These are phyloP conservation scores for Melaleuca alternifolia DNA, from an alignment of 345 rosid species.

Conservation along the genomic window DNA sequence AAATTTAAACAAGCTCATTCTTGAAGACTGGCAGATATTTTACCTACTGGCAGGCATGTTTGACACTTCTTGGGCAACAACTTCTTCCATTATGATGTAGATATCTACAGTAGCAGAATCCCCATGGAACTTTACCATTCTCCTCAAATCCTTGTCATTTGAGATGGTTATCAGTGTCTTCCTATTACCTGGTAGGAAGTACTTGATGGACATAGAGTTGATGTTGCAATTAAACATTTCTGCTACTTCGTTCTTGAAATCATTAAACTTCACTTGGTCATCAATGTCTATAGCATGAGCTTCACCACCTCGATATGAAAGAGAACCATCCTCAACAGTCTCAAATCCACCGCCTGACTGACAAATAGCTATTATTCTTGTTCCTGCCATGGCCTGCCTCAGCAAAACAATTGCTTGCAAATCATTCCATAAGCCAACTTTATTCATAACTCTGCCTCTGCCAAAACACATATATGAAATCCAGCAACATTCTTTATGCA, in stretches of 20 bases:
- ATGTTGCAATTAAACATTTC: slow-evolving; percentile 46
- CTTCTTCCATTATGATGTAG: slow-evolving; percentile 53
- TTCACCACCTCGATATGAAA: slow-evolving; percentile 51
- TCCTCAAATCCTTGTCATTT: slow-evolving; percentile 50
- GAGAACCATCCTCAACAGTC: slow-evolving; percentile 29
- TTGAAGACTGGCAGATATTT: slow-evolving; percentile 1
- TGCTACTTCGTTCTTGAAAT: slow-evolving; percentile 56
- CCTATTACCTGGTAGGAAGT: slow-evolving; percentile 81
- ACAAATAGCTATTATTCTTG: slow-evolving; percentile 60
- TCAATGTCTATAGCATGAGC: slow-evolving; percentile 65
- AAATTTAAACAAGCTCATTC: not conserved
- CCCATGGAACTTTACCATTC: slow-evolving; percentile 62
- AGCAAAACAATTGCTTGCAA: not conserved
- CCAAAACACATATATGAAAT: not conserved
- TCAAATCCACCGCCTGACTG: slow-evolving; percentile 55
- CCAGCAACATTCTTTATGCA: not conserved
- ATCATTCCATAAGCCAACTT: not conserved
- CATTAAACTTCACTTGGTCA: slow-evolving; percentile 29
- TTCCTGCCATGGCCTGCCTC: slow-evolving; percentile 48
- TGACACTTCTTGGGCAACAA: slow-evolving; percentile 44
- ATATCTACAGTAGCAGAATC: slow-evolving; percentile 43
- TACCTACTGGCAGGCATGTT: slow-evolving; percentile 88
- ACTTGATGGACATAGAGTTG: slow-evolving; percentile 45
- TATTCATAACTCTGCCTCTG: not conserved
- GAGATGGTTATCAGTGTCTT: slow-evolving; percentile 74